These are phyloP conservation scores for Reticulascus tulasneorum DNA, from an alignment of 2,329 filamentous ascomycete species.

Conservation along the genomic window DNA sequence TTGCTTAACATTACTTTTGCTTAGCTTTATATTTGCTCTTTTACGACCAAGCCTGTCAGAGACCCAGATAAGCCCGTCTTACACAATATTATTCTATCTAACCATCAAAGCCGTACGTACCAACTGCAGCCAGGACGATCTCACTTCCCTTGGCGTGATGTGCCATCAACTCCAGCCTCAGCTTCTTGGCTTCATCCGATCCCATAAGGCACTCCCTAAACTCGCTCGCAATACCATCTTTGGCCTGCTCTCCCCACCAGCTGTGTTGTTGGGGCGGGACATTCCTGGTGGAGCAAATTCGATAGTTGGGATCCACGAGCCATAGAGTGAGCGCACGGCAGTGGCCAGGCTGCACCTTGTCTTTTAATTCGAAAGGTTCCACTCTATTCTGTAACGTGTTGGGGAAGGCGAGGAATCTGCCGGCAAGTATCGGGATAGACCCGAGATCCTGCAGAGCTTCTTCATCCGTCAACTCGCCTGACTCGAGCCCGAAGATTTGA, in stretches of 20 bases:
- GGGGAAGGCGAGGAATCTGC: slow-evolving; percentile 11
- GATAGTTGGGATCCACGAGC: slow-evolving; percentile 16
- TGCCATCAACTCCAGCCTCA: not conserved
- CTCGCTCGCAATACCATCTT: not conserved
- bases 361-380: slow-evolving; percentile 10
- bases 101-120: too few relatives aligned
- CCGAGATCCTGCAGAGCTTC: slow-evolving; percentile 3
- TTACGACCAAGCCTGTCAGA: too few relatives aligned
- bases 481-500: slow-evolving; percentile 2
- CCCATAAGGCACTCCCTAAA: not conserved
- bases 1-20: too few relatives aligned
- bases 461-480: not conserved
- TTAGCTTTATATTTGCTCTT: too few relatives aligned
- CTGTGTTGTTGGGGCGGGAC: slow-evolving; percentile 15
- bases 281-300: slow-evolving; percentile 14
- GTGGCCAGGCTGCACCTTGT: slow-evolving; percentile 9
- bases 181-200: not conserved
- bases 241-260: slow-evolving; percentile 8
- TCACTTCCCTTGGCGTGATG: too few relatives aligned
- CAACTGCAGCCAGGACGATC: too few relatives aligned
- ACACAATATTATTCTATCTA: too few relatives aligned
- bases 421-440: slow-evolving; percentile 7
- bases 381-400: slow-evolving; percentile 11
- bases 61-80: too few relatives aligned
- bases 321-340: slow-evolving; percentile 13